Percentiles rank a stretch among this genome's conserved stretches.
Conservation (phyloP, 129 eudicot species). For the Flaveria trinervia region DNA sequence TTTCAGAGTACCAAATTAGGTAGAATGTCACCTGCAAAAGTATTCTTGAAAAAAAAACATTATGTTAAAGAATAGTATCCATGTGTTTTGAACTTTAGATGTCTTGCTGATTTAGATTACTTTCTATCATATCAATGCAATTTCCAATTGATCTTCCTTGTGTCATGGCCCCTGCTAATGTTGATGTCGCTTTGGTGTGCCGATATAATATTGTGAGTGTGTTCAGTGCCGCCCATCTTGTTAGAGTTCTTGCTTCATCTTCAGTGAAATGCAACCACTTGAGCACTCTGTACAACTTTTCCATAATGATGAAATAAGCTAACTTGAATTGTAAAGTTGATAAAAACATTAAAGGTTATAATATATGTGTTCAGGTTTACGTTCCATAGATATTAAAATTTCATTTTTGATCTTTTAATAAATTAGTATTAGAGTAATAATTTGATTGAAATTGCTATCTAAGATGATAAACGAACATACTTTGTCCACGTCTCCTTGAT, state of each 20-base stretch:
- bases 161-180: conserved; percentile 70
- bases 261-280: conserved; percentile 52
- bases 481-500: conserved; percentile 62
- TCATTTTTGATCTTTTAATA: no score
- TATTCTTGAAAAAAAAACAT: no score
- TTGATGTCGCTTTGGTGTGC: conserved; percentile 51
- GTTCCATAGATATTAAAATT: no score
- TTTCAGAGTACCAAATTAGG: no score
- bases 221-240: conserved; percentile 54
- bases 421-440: no score
- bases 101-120: conserved; percentile 26
- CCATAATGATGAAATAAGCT: conserved; percentile 12
- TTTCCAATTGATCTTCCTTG: conserved; percentile 66
- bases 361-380: no score
- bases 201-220: conserved; percentile 46
- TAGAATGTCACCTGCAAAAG: no score
- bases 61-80: not conserved
- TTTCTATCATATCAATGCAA: conserved; percentile 70
- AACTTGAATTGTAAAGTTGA: not conserved
- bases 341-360: not conserved
- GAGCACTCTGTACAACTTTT: conserved; percentile 55
- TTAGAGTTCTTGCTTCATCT: conserved; percentile 43
- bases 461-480: conserved; percentile 32
- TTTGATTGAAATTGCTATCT: no score
- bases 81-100: conserved; percentile 17